A percentile compares a stretch with the other conserved stretches of the same genome.
Conservation (phyloP, 371 early-diverging fungal genomes). For the Syncephalastrum sp. region DNA sequence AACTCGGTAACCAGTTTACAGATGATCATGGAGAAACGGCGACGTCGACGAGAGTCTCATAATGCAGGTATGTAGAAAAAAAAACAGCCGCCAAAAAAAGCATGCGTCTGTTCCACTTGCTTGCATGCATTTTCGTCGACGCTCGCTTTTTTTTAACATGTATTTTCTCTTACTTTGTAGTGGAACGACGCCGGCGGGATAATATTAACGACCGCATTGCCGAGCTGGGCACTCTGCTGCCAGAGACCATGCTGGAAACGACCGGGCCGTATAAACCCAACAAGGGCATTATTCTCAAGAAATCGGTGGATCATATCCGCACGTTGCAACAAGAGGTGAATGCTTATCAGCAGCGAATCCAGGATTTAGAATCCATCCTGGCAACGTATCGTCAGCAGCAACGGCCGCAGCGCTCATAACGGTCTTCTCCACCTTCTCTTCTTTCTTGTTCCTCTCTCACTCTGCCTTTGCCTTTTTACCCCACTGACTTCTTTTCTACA, state of each 20-base stretch:
- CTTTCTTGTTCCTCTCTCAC: neutral
- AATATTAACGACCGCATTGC: conserved; percentile 97
- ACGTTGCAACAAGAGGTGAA: conserved; percentile 62
- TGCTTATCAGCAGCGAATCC: conserved; percentile 57
- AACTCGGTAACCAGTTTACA: conserved; percentile 30
- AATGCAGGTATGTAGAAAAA: conserved; percentile 71
- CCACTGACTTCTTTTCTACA: conserved; percentile 5
- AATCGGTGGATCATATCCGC: conserved; percentile 90
- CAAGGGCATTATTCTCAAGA: conserved; percentile 81
- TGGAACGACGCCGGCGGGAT: conserved; percentile 92
- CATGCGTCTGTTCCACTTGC: too few species aligned
- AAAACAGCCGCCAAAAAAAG: neutral
- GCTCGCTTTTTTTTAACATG: too few species aligned
- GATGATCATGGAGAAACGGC: conserved; percentile 74
- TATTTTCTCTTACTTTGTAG: conserved; percentile 31
- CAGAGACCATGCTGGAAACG: conserved; percentile 62
- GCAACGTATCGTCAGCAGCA: conserved; percentile 17
- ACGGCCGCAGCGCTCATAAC: conserved; percentile 4
- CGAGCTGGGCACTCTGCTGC: conserved; percentile 83
- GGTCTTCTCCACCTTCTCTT: neutral
- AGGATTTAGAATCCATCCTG: conserved; percentile 63
- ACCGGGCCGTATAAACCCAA: conserved; percentile 77
- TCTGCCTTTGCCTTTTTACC: neutral
- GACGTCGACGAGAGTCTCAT: conserved; percentile 92
- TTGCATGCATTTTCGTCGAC: too few species aligned